These are phyloP conservation scores for Larix sibirica DNA, from an alignment of 83 land plant species.

Conservation along the genomic window DNA sequence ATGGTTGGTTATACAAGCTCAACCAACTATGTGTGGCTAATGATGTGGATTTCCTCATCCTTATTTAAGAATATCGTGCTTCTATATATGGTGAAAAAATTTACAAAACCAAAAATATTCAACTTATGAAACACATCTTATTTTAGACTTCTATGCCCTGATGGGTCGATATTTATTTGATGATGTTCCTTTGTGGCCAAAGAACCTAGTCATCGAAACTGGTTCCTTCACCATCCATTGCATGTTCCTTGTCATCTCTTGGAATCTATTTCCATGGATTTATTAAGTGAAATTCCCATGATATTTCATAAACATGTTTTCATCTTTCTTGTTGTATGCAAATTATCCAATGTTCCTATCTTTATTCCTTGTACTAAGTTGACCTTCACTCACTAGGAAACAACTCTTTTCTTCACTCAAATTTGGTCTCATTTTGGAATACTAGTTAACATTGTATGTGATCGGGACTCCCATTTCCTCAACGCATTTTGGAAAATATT, in stretches of 20 bases:
- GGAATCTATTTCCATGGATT: neutral
- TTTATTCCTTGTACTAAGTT: neutral
- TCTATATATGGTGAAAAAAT: neutral
- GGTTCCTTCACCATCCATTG: neutral
- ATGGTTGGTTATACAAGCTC: neutral
- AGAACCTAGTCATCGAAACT: neutral
- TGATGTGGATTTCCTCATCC: neutral
- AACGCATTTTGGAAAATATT: too few species aligned
- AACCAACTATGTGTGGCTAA: too few species aligned
- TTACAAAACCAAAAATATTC: neutral
- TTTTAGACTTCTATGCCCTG: neutral
- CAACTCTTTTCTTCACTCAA: neutral
- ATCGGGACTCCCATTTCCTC: too few species aligned
- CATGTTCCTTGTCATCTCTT: neutral
- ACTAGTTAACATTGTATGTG: too few species aligned
- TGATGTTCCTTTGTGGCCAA: neutral
- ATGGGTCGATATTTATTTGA: neutral
- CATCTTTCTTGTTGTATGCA: neutral
- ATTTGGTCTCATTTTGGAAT: neutral
- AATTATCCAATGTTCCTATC: neutral
- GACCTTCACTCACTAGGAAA: neutral
- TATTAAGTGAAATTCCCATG: neutral
- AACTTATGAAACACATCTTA: neutral
- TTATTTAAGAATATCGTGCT: neutral
- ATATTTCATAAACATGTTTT: neutral